Evolutionary conservation across 2,329 filamentous ascomycete genomes (phyloP).

Genomic region (Fusarium caatingaense): DNA sequence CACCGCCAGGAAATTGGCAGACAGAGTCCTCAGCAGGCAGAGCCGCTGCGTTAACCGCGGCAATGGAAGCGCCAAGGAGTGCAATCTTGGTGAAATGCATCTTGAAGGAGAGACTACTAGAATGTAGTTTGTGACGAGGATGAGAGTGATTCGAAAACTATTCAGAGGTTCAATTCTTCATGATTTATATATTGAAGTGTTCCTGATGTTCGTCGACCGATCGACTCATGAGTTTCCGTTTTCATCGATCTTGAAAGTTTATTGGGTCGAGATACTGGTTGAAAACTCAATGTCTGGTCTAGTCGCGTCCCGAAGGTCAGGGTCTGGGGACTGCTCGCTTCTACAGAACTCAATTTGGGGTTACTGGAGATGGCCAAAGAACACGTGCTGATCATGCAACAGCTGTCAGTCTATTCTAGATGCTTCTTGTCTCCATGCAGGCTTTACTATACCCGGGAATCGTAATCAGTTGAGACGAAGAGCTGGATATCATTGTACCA

Average conservation of each 20-base stretch:
- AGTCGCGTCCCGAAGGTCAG: background rate
- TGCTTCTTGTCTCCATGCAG: rapidly evolving
- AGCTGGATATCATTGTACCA: background rate
- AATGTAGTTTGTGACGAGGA: background rate
- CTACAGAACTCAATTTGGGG: background rate
- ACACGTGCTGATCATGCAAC: background rate
- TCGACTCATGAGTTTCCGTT: background rate
- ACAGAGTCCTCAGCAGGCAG: background rate
- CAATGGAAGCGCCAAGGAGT: constrained; percentile 8
- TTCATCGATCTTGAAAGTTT: background rate
- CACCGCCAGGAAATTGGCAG: constrained; percentile 6
- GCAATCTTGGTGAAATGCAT: constrained; percentile 21
- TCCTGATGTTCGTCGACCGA: background rate
- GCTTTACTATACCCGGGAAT: background rate
- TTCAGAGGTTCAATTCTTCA: background rate
- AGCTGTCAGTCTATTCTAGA: background rate
- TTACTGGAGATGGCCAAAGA: background rate
- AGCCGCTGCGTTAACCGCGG: constrained; percentile 9
- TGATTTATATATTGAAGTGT: background rate
- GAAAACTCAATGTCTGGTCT: constrained; percentile 6
- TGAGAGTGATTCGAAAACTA: background rate
- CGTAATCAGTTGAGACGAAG: background rate
- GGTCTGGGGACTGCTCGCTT: background rate
- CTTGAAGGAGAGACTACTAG: background rate
- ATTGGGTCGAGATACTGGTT: background rate